Evolutionary conservation across 2,329 filamentous ascomycete species (phyloP).

Genomic region (Cordyceps tenuipes): DNA sequence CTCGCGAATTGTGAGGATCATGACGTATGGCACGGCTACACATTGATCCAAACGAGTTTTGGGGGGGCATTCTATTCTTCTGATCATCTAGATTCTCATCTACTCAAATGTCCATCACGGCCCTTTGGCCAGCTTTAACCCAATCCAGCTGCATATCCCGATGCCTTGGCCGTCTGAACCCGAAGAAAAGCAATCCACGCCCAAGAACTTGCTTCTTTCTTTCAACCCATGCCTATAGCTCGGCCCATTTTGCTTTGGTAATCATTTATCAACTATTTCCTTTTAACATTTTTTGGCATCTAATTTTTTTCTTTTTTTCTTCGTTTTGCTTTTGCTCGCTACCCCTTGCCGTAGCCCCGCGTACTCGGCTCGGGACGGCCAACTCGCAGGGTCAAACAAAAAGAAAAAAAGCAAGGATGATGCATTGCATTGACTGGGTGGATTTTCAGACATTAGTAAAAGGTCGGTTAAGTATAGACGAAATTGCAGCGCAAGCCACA

Average conservation of each 20-base stretch:
- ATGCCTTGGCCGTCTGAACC: neutral
- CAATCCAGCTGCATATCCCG: neutral
- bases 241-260: neutral
- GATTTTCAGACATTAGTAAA: neutral
- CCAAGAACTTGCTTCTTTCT: neutral
- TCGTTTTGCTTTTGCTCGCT: neutral
- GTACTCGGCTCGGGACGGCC: neutral
- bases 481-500: neutral
- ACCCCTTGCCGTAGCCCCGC: neutral
- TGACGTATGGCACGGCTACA: neutral
- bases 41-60: neutral
- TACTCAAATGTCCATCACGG: no score
- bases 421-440: neutral
- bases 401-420: neutral
- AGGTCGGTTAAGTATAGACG: neutral
- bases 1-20: no score
- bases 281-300: neutral
- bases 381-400: neutral
- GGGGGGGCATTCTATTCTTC: neutral
- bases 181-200: neutral
- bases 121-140: neutral
- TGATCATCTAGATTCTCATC: neutral
- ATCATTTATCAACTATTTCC: no score
- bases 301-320: neutral
- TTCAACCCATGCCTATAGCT: neutral